Base-by-base conservation (phyloP, 1,284 basidiomycete genomes). In the Salmacisia buchloeana region DNA sequence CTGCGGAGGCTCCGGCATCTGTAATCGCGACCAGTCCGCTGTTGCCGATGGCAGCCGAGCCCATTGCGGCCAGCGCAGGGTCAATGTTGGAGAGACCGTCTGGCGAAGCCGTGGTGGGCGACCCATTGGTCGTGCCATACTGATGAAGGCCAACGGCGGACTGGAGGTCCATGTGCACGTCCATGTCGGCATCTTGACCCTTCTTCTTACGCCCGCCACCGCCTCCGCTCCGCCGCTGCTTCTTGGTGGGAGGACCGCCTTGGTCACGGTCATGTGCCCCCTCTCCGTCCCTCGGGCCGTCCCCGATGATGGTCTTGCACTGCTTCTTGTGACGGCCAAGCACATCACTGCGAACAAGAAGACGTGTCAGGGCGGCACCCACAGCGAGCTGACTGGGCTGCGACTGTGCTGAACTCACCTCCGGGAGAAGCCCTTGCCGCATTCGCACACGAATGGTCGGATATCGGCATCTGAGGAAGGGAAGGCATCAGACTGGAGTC, bases 391-490 rank as follows among this genome's bases (percentile, higher is more conserved):
- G n/a, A n/a, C n/a, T n/a, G n/a, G n/a, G n/a, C n/a, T n/a, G n/a
- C n/a, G n/a, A n/a, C n/a, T n/a, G n/a, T 13, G 39, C 54, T 54
- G 9, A 3, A 39, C 69, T 60, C 63, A 72, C 71, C 70, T 77
- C 56, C 76, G 63, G 6, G 76, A 77, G 63, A 79, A 79, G 36
- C 76, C 72, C 61, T 79, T 79, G 15, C 76, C 76, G 56, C 77
- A 79, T 21, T 76, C 73, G 62, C 77, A 78, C 21, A 77, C 69
- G 49, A 78, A 78, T 0, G 76, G 76, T 12, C 76, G 72, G 35
- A 77, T 77, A 58, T 78, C 76, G 38, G 74, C 74, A 43, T 78
- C 71, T 73, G 62, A 21, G 23, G 56, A 27, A n/a, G 23, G n/a
- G 18, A 12, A 62, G n/a, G n/a, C n/a, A n/a, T n/a, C n/a, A n/a